Conservation (phyloP, 768 basidiomycete genomes). For the Rubroboletus satanas region DNA sequence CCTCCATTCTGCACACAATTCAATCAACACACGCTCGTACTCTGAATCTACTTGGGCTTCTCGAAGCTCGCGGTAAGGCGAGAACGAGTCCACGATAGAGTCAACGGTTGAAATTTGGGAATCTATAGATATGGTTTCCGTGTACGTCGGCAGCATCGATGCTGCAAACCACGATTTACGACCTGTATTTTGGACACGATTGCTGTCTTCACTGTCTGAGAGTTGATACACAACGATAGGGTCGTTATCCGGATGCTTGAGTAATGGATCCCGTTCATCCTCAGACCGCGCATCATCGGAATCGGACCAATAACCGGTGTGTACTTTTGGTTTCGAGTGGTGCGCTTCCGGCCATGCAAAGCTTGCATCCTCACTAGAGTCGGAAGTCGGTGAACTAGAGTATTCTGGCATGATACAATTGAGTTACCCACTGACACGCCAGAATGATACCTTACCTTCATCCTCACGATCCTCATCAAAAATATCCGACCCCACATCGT, state of each 20-base stretch:
- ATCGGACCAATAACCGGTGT: constrained; percentile 23
- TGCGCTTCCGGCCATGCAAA: constrained; percentile 14
- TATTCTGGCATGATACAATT: background rate
- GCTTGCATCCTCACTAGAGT: constrained; percentile 1
- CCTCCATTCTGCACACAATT: constrained; percentile 61
- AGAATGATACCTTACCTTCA: constrained; percentile 1
- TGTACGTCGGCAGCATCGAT: constrained; percentile 41
- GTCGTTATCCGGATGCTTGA: constrained; percentile 9
- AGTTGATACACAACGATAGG: constrained; percentile 20
- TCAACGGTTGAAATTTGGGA: constrained; percentile 32
- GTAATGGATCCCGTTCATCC: constrained; percentile 20
- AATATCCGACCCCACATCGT: background rate
- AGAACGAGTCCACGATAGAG: constrained; percentile 45
- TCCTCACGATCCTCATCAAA: constrained; percentile 12
- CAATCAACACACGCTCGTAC: constrained; percentile 45
- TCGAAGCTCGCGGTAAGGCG: constrained; percentile 54
- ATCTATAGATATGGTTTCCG: constrained; percentile 36
- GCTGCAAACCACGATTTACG: constrained; percentile 33
- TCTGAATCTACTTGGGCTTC: constrained; percentile 38
- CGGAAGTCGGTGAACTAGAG: constrained; percentile 10
- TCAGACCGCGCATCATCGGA: constrained; percentile 13
- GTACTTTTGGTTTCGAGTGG: constrained; percentile 8
- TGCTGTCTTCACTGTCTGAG: constrained; percentile 12
- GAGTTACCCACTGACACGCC: background rate
- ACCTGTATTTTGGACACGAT: background rate